phyloP scores from a whole-genome alignment of 768 basidiomycete species.

The Lyophyllum shimeji region DNA sequence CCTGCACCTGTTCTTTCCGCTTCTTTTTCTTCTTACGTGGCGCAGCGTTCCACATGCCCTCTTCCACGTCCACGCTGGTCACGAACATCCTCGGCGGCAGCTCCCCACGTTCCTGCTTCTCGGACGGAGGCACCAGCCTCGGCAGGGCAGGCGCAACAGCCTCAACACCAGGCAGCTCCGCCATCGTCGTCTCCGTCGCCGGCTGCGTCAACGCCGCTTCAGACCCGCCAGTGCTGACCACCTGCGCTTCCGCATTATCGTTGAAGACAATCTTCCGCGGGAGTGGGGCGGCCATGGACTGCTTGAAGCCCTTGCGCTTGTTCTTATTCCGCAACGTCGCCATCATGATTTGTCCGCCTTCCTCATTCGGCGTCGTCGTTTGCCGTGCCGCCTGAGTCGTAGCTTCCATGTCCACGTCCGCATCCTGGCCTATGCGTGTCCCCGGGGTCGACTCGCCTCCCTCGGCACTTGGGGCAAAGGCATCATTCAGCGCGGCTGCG shows the following conservation, averaged over 20 bases:
- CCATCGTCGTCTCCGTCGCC: neutral
- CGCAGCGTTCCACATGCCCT: conserved; percentile 32
- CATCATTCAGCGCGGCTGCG: conserved; percentile 9
- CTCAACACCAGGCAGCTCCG: conserved; percentile 6
- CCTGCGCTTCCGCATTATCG: conserved; percentile 1
- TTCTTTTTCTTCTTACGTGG: conserved; percentile 34
- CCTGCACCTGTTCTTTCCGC: conserved; percentile 18
- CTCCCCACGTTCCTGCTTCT: conserved; percentile 44
- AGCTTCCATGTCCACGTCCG: conserved; percentile 10
- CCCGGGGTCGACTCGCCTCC: neutral
- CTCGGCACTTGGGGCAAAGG: conserved; percentile 6
- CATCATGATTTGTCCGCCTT: conserved; percentile 36
- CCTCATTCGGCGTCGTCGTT: conserved; percentile 12
- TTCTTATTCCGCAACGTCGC: conserved; percentile 70
- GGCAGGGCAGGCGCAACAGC: conserved; percentile 17
- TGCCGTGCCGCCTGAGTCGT: neutral
- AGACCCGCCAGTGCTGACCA: neutral
- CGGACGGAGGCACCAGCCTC: conserved; percentile 63
- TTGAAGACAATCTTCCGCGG: conserved; percentile 56
- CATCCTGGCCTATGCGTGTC: conserved; percentile 5
- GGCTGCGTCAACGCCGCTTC: neutral
- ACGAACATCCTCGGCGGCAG: conserved; percentile 68
- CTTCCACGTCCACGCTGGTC: conserved; percentile 71
- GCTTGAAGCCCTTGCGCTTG: conserved; percentile 68
- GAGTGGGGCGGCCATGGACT: conserved; percentile 41